A percentile compares a stretch with the other conserved stretches of the same genome.
Evolutionary conservation across 495 filamentous ascomycete genomes (phyloP).

Genomic region (Monascus purpureus): DNA sequence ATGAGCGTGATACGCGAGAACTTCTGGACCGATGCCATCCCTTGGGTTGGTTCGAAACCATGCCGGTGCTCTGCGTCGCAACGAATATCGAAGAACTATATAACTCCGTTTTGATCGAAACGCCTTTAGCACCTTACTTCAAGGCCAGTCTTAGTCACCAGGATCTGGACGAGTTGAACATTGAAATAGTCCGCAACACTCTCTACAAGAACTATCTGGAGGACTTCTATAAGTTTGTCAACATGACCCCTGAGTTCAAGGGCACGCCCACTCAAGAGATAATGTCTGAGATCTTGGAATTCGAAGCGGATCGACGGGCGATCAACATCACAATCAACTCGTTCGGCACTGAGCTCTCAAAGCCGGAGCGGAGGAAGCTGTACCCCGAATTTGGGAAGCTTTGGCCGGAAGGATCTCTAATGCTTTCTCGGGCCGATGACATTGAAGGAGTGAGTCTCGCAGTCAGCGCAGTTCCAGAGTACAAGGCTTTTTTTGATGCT

Average conservation of each 20-base stretch:
- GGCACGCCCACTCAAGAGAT: conserved; percentile 86
- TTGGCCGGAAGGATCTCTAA: conserved; percentile 86
- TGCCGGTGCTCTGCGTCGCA: conserved; percentile 94
- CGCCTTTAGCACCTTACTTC: conserved; percentile 91
- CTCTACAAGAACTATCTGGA: conserved; percentile 99
- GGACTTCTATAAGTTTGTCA: conserved; percentile 89
- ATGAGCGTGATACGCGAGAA: conserved; percentile 94
- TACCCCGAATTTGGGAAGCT: conserved; percentile 85
- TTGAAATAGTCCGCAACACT: conserved; percentile 97
- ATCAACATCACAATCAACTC: conserved; percentile 99
- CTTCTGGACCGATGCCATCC: conserved; percentile 93
- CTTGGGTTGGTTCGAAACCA: conserved; percentile 95
- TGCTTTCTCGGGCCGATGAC: conserved; percentile 92
- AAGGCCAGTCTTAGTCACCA: conserved; percentile 88
- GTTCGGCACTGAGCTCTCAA: conserved; percentile 92
- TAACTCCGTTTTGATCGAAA: conserved; percentile 94
- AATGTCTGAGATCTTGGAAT: conserved; percentile 89
- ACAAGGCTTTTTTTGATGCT: conserved; percentile 88
- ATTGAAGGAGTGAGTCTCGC: conserved; percentile 85
- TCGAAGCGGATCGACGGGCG: conserved; percentile 87
- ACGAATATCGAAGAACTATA: conserved; percentile 98
- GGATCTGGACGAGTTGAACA: conserved; percentile 97
- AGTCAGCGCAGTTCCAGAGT: conserved; percentile 81
- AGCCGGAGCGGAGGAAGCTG: conserved; percentile 86
- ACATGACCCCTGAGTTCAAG: conserved; percentile 64